Evolutionary conservation across 441 rosid species (phyloP).

Genomic region (Gossypium davidsonii): DNA sequence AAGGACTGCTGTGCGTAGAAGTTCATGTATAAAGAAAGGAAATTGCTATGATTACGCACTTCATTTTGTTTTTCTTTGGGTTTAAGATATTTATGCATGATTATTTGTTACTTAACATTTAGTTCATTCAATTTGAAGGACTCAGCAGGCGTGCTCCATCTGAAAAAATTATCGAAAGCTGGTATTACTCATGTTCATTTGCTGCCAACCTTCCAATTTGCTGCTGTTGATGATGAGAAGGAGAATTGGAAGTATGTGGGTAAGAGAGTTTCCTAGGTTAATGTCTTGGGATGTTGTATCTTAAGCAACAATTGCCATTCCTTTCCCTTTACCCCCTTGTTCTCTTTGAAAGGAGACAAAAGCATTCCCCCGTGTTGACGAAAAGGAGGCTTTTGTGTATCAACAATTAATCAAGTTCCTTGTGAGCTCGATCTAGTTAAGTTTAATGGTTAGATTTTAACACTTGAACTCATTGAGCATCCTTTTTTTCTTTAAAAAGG

Average conservation of each 20-base stretch:
- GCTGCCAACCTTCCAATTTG: conserved; percentile 88
- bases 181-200: conserved; percentile 90
- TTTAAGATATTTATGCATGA: background rate
- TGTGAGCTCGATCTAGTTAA: background rate
- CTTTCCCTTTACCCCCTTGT: background rate
- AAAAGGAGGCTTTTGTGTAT: background rate
- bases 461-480: background rate
- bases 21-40: background rate
- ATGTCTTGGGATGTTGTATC: background rate
- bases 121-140: conserved; percentile 42
- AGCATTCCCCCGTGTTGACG: background rate
- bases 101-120: conserved; percentile 10
- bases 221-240: conserved; percentile 74
- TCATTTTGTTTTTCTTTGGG: background rate
- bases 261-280: conserved; percentile 26
- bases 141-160: conserved; percentile 71
- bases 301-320: background rate
- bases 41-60: background rate
- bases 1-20: background rate
- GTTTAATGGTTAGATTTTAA: conserved; percentile 15
- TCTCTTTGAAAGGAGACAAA: background rate
- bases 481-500: background rate
- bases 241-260: conserved; percentile 83
- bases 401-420: background rate
- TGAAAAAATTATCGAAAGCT: conserved; percentile 74